Conservation (phyloP, 1,139 yeast genomes). For the Pneumocystis canis region DNA sequence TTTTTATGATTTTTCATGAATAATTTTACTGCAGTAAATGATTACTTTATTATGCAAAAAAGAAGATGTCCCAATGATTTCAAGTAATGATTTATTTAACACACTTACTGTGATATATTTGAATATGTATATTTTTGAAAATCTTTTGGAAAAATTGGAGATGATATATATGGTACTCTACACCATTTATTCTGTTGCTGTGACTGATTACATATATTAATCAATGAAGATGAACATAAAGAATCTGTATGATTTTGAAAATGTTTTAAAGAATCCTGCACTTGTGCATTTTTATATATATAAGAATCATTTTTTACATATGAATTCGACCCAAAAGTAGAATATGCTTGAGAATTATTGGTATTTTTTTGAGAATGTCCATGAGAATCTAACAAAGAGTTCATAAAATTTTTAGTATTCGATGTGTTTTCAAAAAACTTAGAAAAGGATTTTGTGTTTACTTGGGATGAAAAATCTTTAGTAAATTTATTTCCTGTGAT, state of each 20-base stretch:
- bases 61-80: not conserved
- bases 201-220: not conserved
- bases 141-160: not conserved
- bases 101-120: not conserved
- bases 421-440: not conserved
- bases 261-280: not conserved
- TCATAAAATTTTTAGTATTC: not conserved
- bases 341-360: not conserved
- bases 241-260: not conserved
- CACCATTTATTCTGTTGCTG: not conserved
- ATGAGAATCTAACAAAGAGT: not conserved
- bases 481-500: slow-evolving; percentile 34
- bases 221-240: not conserved
- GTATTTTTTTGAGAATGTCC: not conserved
- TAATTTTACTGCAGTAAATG: not conserved
- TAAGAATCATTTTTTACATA: not conserved
- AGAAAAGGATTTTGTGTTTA: not conserved
- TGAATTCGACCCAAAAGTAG: not conserved
- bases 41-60: not conserved
- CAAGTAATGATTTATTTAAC: not conserved
- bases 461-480: slow-evolving; percentile 22
- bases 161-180: not conserved
- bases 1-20: not conserved
- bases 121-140: not conserved
- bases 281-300: not conserved